phyloP scores from a whole-genome alignment of 306 rosid genomes.

The Datisca glomerata region DNA sequence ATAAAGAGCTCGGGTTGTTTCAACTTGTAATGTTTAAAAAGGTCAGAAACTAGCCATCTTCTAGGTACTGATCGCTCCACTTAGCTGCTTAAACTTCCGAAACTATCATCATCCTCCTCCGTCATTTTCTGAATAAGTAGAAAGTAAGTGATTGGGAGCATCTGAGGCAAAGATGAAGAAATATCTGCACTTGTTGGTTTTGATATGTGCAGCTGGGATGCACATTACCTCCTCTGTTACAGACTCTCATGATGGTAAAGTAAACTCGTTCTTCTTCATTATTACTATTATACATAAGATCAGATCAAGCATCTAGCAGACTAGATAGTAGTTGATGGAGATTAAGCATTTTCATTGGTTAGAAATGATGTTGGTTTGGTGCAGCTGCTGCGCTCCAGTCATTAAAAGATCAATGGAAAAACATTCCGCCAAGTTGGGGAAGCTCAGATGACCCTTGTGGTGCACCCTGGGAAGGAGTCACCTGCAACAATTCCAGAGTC shows the following conservation, averaged over 20 bases:
- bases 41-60: no score
- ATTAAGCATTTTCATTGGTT: neutral
- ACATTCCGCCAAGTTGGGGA: conserved; percentile 83
- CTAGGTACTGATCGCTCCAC: neutral
- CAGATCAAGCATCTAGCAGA: neutral
- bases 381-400: conserved; percentile 54
- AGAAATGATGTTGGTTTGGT: conserved; percentile 9
- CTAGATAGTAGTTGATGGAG: neutral
- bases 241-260: conserved; percentile 47
- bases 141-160: neutral
- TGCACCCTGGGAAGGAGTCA: conserved; percentile 79
- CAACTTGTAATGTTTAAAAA: no score
- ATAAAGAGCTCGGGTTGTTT: no score
- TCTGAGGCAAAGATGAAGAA: conserved; percentile 22
- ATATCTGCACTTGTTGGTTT: conserved; percentile 34
- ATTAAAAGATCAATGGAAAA: conserved; percentile 42
- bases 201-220: conserved; percentile 34
- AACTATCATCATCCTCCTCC: neutral
- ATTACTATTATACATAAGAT: neutral
- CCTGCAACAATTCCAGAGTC: conserved; percentile 61
- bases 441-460: conserved; percentile 67
- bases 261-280: conserved; percentile 1
- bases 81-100: neutral
- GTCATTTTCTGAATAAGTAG: no score
- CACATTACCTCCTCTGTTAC: conserved; percentile 32